Percentiles rank a stretch among this genome's conserved stretches.
Evolutionary conservation across 805 yeast genomes (phyloP).

Genomic region (Kuraishia piskuri): DNA sequence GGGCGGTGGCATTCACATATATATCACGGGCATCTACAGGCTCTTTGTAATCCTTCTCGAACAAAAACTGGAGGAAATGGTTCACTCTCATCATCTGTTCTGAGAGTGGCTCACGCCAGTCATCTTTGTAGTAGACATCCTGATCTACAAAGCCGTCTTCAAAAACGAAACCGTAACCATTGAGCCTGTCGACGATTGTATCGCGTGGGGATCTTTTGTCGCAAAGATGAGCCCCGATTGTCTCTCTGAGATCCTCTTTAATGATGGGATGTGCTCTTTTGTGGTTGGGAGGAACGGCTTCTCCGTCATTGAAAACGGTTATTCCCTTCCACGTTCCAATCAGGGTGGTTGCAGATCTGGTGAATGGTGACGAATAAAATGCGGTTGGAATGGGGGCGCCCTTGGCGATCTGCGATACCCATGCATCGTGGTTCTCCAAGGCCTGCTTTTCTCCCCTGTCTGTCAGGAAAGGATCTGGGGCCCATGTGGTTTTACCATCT

Average conservation of each 20-base stretch:
- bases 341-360: constrained; percentile 53
- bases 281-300: constrained; percentile 1
- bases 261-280: constrained; percentile 17
- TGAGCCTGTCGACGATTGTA: constrained; percentile 29
- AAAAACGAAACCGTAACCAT: constrained; percentile 30
- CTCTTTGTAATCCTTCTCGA: constrained; percentile 18
- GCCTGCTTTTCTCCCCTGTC: constrained; percentile 50
- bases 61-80: constrained; percentile 33
- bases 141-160: constrained; percentile 38
- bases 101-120: constrained; percentile 36
- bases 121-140: constrained; percentile 36
- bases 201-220: constrained; percentile 42
- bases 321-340: constrained; percentile 29
- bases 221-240: constrained; percentile 51
- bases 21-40: constrained; percentile 8
- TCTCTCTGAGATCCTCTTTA: constrained; percentile 49
- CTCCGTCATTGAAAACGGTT: not conserved
- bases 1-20: constrained; percentile 44
- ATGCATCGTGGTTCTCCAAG: constrained; percentile 31
- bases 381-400: constrained; percentile 49
- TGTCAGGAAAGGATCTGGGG: constrained; percentile 55
- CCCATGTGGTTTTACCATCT: constrained; percentile 48
- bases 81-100: constrained; percentile 44
- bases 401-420: constrained; percentile 32
- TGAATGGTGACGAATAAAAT: constrained; percentile 55